phyloP scores from a whole-genome alignment of 108 stramenopile species.

The Parietichytrium sp. region DNA sequence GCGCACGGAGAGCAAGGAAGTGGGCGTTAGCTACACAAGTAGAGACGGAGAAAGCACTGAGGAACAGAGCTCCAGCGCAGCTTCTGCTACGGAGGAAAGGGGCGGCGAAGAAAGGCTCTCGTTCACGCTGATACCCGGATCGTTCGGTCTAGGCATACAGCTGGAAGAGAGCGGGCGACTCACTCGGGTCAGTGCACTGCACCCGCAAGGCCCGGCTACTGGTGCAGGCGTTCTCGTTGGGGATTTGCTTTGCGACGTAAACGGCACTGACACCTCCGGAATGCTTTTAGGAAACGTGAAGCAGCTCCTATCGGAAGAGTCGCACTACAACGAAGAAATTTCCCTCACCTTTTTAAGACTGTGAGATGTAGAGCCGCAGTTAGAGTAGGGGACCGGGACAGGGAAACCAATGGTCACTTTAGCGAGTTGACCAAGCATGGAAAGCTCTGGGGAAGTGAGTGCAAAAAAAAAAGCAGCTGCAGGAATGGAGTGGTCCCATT shows the following conservation, averaged over 20 bases:
- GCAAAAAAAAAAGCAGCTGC: no score
- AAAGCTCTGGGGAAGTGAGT: no score
- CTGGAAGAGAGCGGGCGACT: slow-evolving; percentile 5
- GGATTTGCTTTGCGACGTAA: background rate
- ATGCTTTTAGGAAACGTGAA: background rate
- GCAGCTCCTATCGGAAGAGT: background rate
- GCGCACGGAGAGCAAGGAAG: no score
- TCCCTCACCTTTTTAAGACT: background rate
- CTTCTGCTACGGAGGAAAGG: background rate
- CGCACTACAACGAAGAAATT: background rate
- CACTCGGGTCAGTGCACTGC: background rate
- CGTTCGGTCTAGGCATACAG: slow-evolving; percentile 14
- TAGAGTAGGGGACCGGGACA: no score
- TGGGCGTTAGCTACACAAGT: no score
- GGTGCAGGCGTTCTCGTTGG: background rate
- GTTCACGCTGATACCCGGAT: background rate
- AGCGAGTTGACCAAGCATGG: no score
- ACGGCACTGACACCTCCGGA: background rate
- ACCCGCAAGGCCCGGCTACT: background rate
- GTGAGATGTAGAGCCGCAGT: no score
- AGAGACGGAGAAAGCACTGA: no score
- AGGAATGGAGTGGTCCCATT: no score
- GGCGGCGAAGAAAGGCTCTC: background rate
- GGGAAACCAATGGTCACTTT: no score
- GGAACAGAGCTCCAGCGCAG: no score